phyloP scores from a whole-genome alignment of 1,139 yeast species.

The Hansenula anomala region DNA sequence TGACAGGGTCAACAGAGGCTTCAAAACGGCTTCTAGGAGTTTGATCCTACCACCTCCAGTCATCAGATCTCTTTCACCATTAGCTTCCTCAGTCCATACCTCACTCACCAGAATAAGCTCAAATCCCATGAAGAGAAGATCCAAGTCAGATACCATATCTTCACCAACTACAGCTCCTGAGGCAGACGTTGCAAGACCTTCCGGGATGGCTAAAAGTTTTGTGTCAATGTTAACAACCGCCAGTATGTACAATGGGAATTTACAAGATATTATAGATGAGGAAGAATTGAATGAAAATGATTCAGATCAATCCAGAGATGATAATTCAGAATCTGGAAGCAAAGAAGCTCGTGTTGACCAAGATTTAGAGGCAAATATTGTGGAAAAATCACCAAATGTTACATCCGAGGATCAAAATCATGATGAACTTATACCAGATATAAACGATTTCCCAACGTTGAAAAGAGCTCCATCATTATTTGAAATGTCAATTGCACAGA shows the following conservation, averaged over 20 bases:
- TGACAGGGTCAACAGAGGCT: constrained; percentile 1
- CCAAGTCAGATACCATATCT: background rate
- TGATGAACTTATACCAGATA: background rate
- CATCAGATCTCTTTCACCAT: constrained; percentile 7
- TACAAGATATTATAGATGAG: constrained; percentile 20
- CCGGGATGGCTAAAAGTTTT: constrained; percentile 40
- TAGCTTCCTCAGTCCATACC: constrained; percentile 1
- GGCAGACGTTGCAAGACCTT: constrained; percentile 30
- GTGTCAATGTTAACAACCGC: constrained; percentile 49
- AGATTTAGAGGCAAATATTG: constrained; percentile 3
- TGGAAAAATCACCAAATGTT: background rate
- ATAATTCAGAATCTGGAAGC: constrained; percentile 18
- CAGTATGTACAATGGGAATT: constrained; percentile 43
- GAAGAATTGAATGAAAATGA: too few relatives aligned
- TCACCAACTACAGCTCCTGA: constrained; percentile 1
- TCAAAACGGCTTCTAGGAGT: constrained; percentile 2
- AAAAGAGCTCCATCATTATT: constrained; percentile 23
- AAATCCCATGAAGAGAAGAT: background rate
- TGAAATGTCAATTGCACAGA: constrained; percentile 31
- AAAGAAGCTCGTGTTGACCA: constrained; percentile 20
- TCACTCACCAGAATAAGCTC: constrained; percentile 1
- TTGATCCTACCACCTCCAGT: constrained; percentile 5
- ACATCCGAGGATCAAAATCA: background rate
- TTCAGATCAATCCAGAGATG: too few relatives aligned
- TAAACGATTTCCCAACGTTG: background rate